phyloP scores from a whole-genome alignment of 257 asterid genomes.

The Orobanche coerulescens region DNA sequence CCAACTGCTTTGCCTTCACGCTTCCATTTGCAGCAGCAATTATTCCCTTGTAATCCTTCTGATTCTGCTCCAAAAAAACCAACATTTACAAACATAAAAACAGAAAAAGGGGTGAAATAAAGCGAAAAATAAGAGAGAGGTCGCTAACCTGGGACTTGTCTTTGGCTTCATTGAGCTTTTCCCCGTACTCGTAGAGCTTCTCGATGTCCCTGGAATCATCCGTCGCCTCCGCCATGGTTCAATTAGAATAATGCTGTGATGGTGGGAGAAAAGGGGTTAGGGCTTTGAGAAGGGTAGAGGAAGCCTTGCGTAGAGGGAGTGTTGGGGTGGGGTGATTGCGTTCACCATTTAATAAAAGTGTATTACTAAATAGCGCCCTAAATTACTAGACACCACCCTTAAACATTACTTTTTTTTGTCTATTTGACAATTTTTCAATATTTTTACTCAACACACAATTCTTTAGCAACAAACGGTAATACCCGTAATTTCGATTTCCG shows the following conservation, averaged over 20 bases:
- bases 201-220: slow-evolving; percentile 67
- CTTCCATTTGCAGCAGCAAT: slow-evolving; percentile 76
- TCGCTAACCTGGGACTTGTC: slow-evolving; percentile 68
- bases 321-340: no score
- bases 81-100: not conserved
- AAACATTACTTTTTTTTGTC: no score
- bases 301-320: not conserved
- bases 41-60: slow-evolving; percentile 71
- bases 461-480: no score
- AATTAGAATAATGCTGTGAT: not conserved
- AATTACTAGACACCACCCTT: no score
- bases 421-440: no score
- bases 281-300: slow-evolving; percentile 25
- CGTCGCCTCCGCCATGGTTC: slow-evolving; percentile 44
- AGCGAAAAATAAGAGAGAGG: slow-evolving; percentile 1
- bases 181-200: slow-evolving; percentile 81
- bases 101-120: not conserved
- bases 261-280: slow-evolving; percentile 23
- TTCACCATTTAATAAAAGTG: no score
- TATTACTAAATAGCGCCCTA: no score
- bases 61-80: slow-evolving; percentile 35
- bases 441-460: no score
- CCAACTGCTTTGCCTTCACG: slow-evolving; percentile 84
- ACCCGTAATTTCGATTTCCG: no score
- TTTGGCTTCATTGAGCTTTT: slow-evolving; percentile 65